These are phyloP conservation scores for Candida odintsovae DNA, from an alignment of 805 yeast genomes.

Conservation along the genomic window DNA sequence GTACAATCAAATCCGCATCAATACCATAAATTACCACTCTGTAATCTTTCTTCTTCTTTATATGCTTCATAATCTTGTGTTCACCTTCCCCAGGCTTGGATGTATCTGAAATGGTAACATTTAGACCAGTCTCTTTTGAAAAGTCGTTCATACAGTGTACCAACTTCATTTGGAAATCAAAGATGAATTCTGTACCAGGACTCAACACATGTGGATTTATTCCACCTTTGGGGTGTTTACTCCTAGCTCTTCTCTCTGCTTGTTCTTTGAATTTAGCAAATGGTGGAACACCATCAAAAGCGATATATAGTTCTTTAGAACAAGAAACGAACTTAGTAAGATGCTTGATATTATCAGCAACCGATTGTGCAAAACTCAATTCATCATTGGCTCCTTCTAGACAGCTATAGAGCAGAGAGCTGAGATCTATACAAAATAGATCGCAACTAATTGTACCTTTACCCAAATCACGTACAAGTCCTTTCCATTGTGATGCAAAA, in stretches of 20 bases:
- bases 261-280: conserved; percentile 95
- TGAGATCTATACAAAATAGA: conserved; percentile 80
- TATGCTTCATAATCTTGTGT: conserved; percentile 87
- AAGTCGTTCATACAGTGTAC: conserved; percentile 73
- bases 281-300: conserved; percentile 97
- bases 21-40: conserved; percentile 88
- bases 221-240: conserved; percentile 49
- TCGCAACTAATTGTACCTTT: neutral
- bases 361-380: conserved; percentile 74
- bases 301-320: conserved; percentile 70
- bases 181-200: conserved; percentile 95
- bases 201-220: conserved; percentile 86
- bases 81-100: conserved; percentile 98
- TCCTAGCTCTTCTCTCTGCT: conserved; percentile 80
- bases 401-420: conserved; percentile 83
- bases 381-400: conserved; percentile 58
- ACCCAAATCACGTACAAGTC: neutral
- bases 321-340: conserved; percentile 52
- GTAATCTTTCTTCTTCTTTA: conserved; percentile 63
- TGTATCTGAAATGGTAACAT: conserved; percentile 75
- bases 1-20: conserved; percentile 91
- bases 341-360: conserved; percentile 1
- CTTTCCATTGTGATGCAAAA: neutral
- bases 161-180: conserved; percentile 64
- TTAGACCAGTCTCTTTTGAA: conserved; percentile 63